Base-by-base conservation (phyloP, 2,329 filamentous ascomycete species). In the Claviceps citrina region DNA sequence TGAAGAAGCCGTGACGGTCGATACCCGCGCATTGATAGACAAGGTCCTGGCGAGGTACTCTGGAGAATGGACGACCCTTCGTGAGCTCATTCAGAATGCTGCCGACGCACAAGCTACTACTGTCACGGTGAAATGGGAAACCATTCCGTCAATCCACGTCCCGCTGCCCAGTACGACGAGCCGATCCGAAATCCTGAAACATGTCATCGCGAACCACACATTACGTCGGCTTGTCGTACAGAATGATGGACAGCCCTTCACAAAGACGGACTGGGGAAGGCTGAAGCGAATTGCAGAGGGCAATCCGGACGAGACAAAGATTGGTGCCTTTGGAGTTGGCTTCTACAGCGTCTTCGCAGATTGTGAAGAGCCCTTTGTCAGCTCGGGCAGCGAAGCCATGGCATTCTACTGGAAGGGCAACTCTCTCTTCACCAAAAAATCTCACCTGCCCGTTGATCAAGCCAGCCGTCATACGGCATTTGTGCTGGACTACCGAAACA, bases 361-460 rank as follows among this genome's bases (percentile, higher is more conserved):
- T 57, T 98, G 89, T 57, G 93, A 98, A 60, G 86, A 95, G 51
- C 91, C 91, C 0, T 96, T 98, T 54, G 83, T 98, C 47, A 91
- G 85, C 49, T 96, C 89, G 1, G 91, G 91, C 1, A 75, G 72
- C 46, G 80, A 93, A 60, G 87, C 86, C 28, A 95, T 98, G 84
- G 89, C 89, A 0, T 98, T 98, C 55, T 98, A 95, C 65, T 98
- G 91, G 93, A 96, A 95, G 59, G 87, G 83, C n/a, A 96, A 96
- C 58, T 84, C 85, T 5, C 71, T 98, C 2, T 96, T 94, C 57
- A 98, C 93, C 19, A 81, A 87, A 51, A 84, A 85, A 49, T 70
- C 91, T 18, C 77, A 78, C 48, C 63, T 95, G 7, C 77, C 81
- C 1, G 67, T 75, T 34, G 73, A 74, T 19, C 71, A 85, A 52